Evolutionary conservation across 305 asterid species (phyloP), one percentile per base, ranked within the genome.

Genomic region (Fraxinus dipetala): DNA sequence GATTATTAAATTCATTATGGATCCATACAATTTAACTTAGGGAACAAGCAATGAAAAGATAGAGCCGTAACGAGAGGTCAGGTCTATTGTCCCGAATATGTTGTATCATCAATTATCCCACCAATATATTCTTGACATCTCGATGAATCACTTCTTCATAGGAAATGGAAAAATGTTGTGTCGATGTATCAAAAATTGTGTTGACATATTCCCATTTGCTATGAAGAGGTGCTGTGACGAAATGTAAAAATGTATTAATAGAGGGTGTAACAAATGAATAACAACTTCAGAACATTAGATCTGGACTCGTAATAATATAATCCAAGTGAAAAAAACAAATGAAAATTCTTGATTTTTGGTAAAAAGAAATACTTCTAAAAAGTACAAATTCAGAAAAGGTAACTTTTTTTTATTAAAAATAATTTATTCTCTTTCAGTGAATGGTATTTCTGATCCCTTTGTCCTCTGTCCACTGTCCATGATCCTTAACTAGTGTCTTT

Each of bases 401-500:
- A 28, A 56, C 28, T 54, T 59, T 59, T 56, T 61, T 20, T 22
- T 20, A 18, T 18, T 22, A 5, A 22, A 63, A 20, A 24, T 63
- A 63, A 56, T 56, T 56, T 56, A 56, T 56, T 56, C 67, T 20
- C 34, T 20, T 10, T 63, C 72, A 20, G 72, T 7, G 45, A 31
- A 31, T 14, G 38, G 36, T 72, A 32, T 31, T 16, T 72, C 24
- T 16, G 76, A 72, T 79, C 72, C 67, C 82, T 78, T 67, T 79
- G 80, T 80, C 81, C 84, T 34, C 72, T 48, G 43, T 72, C 77
- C 80, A 77, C 77, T 63, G 78, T 30, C 24, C 84, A 80, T 31
- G 61, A 79, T 80, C 87, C 40, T 13, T 43, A 28, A 22, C 81
- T 63, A 18, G 36, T 36, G 72, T 81, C 92, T 89, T 87, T 88